Base-by-base conservation (phyloP, 148 eudicot genomes). In the Rhododendron molle region DNA sequence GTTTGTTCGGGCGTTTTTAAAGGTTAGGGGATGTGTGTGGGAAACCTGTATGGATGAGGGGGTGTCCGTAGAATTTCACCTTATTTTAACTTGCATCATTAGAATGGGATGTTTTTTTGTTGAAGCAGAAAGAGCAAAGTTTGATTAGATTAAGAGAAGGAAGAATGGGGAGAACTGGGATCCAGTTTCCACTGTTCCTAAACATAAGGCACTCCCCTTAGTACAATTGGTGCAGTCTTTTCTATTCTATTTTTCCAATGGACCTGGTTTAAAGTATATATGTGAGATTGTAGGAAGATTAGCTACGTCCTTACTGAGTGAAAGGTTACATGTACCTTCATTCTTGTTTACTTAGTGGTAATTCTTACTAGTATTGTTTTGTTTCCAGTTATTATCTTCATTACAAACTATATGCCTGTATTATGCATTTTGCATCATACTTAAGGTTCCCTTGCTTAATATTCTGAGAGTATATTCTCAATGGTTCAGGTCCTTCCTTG, bases 401-500 rank as follows among this genome's bases (percentile, higher is more conserved):
- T 28, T 47, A n/a, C 9, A 76, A 15, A 69, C 79, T 67, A 8
- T 8, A 15, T 86, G 26, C 78, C 73, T 65, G 14, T n/a, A 9
- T 21, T 69, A 16, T 28, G 78, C 60, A 9, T 72, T 47, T 49
- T 46, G 50, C 46, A 38, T 23, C 6, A 50, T 74, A 54, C 69
- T 40, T 46, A 60, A 28, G 76, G 26, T 56, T 54, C 28, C 60
- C n/a, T 36, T 65, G 52, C 1, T 14, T 76, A 58, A 12, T 20
- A 38, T 36, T 80, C 9, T 30, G 40, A 23, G 43, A 54, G 47
- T 88, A 81, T 87, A 38, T 43, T 67, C 81, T 88, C 21, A 43
- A 87, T 89, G 84, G 85, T 89, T 92, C 95, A 96, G 99, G 90
- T 97, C 98, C 76, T 86, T 95, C 90, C 96, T 97, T 74, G 98